Percentiles rank a stretch among this genome's conserved stretches.
Conservation (phyloP, 1,284 basidiomycete species). For the Hypsizygus ulmarius region DNA sequence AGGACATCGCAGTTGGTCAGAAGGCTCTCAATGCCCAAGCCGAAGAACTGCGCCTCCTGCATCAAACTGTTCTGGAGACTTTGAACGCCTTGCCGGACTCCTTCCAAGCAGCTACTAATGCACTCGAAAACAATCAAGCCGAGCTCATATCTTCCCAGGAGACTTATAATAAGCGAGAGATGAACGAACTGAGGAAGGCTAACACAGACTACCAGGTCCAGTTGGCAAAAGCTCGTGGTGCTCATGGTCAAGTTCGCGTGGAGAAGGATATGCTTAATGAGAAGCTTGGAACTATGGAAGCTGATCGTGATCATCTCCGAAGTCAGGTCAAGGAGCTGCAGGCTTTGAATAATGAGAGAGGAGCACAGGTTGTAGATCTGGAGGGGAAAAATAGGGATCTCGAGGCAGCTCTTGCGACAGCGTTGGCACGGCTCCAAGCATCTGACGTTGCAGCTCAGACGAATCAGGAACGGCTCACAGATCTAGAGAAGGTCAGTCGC, state of each 20-base stretch:
- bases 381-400: slow-evolving; percentile 59
- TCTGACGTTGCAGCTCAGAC: slow-evolving; percentile 63
- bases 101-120: slow-evolving; percentile 51
- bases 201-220: slow-evolving; percentile 70
- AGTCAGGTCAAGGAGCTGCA: slow-evolving; percentile 55
- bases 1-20: slow-evolving; percentile 43
- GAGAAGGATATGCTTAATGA: slow-evolving; percentile 73
- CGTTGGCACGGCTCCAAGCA: slow-evolving; percentile 65
- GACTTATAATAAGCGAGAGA: slow-evolving; percentile 53
- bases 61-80: slow-evolving; percentile 51
- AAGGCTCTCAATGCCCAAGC: slow-evolving; percentile 43
- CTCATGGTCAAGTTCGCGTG: slow-evolving; percentile 74
- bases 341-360: slow-evolving; percentile 39
- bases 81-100: slow-evolving; percentile 57
- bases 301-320: slow-evolving; percentile 59
- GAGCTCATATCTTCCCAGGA: slow-evolving; percentile 59
- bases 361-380: slow-evolving; percentile 45
- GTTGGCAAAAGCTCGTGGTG: slow-evolving; percentile 68
- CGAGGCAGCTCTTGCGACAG: slow-evolving; percentile 66
- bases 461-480: slow-evolving; percentile 54
- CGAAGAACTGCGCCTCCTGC: slow-evolving; percentile 47
- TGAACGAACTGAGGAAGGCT: slow-evolving; percentile 63
- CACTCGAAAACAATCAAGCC: slow-evolving; percentile 57
- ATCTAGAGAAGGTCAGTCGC: slow-evolving; percentile 58
- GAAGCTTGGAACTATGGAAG: slow-evolving; percentile 56